phyloP scores from a whole-genome alignment of 2,329 filamentous ascomycete genomes.

The Alternaria viburni region DNA sequence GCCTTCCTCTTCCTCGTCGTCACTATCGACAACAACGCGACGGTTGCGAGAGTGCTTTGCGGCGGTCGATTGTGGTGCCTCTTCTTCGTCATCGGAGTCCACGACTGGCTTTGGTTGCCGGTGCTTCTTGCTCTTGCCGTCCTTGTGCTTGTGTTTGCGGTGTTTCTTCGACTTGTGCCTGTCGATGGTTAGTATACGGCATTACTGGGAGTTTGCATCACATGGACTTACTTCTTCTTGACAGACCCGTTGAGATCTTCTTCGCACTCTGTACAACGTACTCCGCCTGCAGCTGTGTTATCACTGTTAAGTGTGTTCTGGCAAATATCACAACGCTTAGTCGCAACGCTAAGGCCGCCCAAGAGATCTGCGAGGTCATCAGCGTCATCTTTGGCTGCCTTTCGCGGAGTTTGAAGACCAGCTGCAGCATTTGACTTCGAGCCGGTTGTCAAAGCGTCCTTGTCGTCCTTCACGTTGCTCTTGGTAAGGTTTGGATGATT shows the following conservation, averaged over 20 bases:
- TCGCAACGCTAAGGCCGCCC: constrained; percentile 78
- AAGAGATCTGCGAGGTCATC: constrained; percentile 88
- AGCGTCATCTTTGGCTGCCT: constrained; percentile 65
- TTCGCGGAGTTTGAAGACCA: constrained; percentile 43
- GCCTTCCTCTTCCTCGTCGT: constrained; percentile 71
- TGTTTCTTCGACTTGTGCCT: constrained; percentile 50
- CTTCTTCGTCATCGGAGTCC: constrained; percentile 39
- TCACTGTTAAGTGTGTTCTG: constrained; percentile 69
- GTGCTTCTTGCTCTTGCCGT: constrained; percentile 42
- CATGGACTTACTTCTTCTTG: constrained; percentile 49
- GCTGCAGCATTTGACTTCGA: constrained; percentile 51
- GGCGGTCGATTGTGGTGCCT: constrained; percentile 12
- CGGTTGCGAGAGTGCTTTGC: constrained; percentile 37
- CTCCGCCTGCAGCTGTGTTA: constrained; percentile 60
- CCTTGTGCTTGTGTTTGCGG: constrained; percentile 50
- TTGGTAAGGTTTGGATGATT: constrained; percentile 91
- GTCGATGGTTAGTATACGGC: constrained; percentile 39
- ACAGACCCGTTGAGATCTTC: constrained; percentile 68
- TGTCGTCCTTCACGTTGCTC: constrained; percentile 84
- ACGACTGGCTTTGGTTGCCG: constrained; percentile 29
- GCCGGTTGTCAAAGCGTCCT: constrained; percentile 77
- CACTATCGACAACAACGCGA: constrained; percentile 66
- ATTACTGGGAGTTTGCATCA: constrained; percentile 20
- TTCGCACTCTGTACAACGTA: constrained; percentile 76
- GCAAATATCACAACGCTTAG: constrained; percentile 84